A percentile compares a stretch with the other conserved stretches of the same genome.
These are phyloP conservation scores for Aspergillus arachidicola DNA, from an alignment of 2,329 filamentous ascomycete species.

Conservation along the genomic window DNA sequence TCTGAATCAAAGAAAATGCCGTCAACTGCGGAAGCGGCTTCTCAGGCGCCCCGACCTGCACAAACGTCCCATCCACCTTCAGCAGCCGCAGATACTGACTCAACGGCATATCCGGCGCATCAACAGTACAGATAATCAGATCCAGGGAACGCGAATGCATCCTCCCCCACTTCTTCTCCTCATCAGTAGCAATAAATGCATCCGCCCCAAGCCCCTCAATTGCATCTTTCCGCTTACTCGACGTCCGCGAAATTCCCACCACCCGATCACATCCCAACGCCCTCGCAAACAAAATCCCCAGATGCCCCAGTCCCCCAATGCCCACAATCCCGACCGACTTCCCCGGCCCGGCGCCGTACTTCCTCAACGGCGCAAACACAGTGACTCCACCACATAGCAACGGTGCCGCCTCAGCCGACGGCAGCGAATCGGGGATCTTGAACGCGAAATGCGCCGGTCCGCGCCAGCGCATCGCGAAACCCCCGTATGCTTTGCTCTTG, in stretches of 20 bases:
- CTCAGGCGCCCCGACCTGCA: constrained; percentile 70
- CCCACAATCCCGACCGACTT: constrained; percentile 73
- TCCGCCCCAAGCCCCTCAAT: constrained; percentile 56
- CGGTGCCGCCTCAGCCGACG: constrained; percentile 60
- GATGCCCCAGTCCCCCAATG: constrained; percentile 73
- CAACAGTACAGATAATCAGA: constrained; percentile 61
- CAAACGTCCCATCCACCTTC: constrained; percentile 60
- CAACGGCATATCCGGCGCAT: constrained; percentile 64
- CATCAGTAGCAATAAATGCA: constrained; percentile 59
- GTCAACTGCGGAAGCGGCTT: constrained; percentile 56
- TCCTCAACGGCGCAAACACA: constrained; percentile 67
- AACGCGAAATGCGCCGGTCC: constrained; percentile 62
- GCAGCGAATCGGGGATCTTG: constrained; percentile 56
- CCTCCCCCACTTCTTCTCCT: constrained; percentile 57
- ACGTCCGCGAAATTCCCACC: constrained; percentile 57
- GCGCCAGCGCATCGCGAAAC: constrained; percentile 60
- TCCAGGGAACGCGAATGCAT: constrained; percentile 54
- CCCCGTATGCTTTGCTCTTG: constrained; percentile 50
- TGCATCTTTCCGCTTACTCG: constrained; percentile 55
- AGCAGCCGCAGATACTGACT: constrained; percentile 63
- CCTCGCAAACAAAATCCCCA: constrained; percentile 70
- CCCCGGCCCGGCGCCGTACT: constrained; percentile 69
- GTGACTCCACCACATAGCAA: constrained; percentile 81
- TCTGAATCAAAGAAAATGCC: constrained; percentile 61
- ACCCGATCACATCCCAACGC: constrained; percentile 69